These are phyloP conservation scores for Beauveria brongniartii DNA, from an alignment of 2,329 filamentous ascomycete genomes.

Conservation along the genomic window DNA sequence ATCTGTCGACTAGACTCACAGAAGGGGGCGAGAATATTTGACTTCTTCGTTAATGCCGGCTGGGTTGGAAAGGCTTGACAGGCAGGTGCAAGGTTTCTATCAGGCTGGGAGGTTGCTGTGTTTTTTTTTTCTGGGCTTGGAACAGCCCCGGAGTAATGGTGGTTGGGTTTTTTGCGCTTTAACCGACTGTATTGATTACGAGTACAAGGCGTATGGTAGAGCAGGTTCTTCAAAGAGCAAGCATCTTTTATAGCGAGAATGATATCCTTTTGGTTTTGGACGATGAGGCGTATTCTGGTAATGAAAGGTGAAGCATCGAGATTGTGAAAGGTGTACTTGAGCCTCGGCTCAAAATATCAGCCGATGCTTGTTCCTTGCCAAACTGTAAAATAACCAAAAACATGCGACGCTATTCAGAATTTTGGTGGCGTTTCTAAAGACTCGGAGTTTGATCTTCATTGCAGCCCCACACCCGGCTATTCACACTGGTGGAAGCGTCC, in stretches of 20 bases:
- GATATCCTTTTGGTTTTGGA: constrained; percentile 9
- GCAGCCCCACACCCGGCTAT: not conserved
- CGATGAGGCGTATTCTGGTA: not conserved
- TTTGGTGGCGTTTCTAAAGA: too few species aligned
- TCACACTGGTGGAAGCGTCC: not conserved
- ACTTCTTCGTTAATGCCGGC: constrained; percentile 87
- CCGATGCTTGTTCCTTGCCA: too few species aligned
- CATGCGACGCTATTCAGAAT: too few species aligned
- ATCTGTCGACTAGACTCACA: constrained; percentile 76
- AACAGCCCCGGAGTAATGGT: not conserved
- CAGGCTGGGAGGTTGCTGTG: not conserved
- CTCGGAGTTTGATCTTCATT: too few species aligned
- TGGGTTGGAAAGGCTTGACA: constrained; percentile 77
- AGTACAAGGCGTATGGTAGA: not conserved
- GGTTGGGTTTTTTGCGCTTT: not conserved
- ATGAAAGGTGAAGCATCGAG: not conserved
- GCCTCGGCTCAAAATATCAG: too few species aligned
- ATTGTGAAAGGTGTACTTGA: not conserved
- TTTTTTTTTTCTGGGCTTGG: not conserved
- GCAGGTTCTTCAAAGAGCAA: not conserved
- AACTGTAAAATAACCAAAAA: too few species aligned
- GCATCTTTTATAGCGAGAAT: constrained; percentile 7
- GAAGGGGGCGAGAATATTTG: constrained; percentile 80
- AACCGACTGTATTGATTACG: not conserved
- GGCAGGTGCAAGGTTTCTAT: not conserved